Conservation (phyloP, 2,329 filamentous ascomycete species). For the Colletotrichum brevisporum region DNA sequence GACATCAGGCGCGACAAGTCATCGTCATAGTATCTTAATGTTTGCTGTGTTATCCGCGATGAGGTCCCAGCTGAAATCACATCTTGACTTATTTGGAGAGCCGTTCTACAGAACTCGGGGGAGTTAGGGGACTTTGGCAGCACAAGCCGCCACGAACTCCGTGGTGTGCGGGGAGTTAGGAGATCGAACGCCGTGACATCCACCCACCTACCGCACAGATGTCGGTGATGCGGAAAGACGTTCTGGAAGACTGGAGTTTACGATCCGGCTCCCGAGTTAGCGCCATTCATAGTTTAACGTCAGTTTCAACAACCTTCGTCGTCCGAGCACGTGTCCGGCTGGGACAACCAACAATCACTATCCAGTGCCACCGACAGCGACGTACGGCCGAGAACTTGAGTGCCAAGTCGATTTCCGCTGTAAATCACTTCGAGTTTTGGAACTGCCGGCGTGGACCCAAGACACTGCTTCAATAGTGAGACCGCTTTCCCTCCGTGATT, state of each 20-base stretch:
- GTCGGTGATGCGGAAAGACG: neutral
- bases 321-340: neutral
- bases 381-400: neutral
- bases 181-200: neutral
- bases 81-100: too few species aligned
- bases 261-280: neutral
- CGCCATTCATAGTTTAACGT: neutral
- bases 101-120: neutral
- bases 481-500: neutral
- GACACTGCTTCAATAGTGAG: neutral
- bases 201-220: neutral
- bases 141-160: neutral
- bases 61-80: too few species aligned
- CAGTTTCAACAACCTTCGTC: neutral
- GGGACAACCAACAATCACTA: neutral
- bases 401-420: neutral
- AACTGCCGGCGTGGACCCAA: neutral
- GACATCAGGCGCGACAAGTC: too few species aligned
- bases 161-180: constrained; percentile 1
- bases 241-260: neutral
- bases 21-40: too few species aligned
- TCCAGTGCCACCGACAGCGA: neutral
- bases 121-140: neutral
- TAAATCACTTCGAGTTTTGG: neutral
- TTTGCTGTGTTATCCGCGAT: too few species aligned